Evolutionary conservation across 768 basidiomycete species (phyloP).

Genomic region (Leccinum disarticulatum): DNA sequence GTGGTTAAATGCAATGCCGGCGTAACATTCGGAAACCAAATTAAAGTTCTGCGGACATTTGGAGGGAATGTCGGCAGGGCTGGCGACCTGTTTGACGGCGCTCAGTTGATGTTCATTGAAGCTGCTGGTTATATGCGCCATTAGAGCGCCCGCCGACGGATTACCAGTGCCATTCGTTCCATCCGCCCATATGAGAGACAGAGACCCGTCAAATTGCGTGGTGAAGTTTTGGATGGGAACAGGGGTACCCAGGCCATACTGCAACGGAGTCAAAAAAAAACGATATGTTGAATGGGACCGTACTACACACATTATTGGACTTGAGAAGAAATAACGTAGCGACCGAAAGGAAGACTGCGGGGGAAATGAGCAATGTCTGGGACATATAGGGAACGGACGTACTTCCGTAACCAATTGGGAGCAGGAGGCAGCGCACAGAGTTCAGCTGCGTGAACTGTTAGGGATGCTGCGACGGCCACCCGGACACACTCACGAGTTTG

Average conservation of each 20-base stretch:
- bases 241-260: constrained; percentile 65
- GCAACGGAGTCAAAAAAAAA: not conserved
- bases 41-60: constrained; percentile 77
- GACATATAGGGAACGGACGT: not conserved
- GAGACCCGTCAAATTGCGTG: constrained; percentile 51
- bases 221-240: constrained; percentile 48
- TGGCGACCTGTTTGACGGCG: constrained; percentile 49
- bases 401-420: constrained; percentile 62
- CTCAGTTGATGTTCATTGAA: constrained; percentile 49
- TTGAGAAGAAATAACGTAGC: constrained; percentile 53
- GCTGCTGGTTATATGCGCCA: constrained; percentile 53
- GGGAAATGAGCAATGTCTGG: not conserved
- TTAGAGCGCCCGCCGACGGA: constrained; percentile 59
- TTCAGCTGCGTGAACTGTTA: constrained; percentile 45
- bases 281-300: not conserved
- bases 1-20: constrained; percentile 60
- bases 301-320: constrained; percentile 53
- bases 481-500: constrained; percentile 48
- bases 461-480: not conserved
- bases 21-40: constrained; percentile 66
- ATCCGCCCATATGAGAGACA: constrained; percentile 66
- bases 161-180: constrained; percentile 54
- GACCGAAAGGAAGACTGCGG: constrained; percentile 54
- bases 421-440: constrained; percentile 56
- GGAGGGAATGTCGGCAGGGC: constrained; percentile 48